Evolutionary conservation across 2,329 filamentous ascomycete species (phyloP).

Genomic region (Calonectria multiphialidica): DNA sequence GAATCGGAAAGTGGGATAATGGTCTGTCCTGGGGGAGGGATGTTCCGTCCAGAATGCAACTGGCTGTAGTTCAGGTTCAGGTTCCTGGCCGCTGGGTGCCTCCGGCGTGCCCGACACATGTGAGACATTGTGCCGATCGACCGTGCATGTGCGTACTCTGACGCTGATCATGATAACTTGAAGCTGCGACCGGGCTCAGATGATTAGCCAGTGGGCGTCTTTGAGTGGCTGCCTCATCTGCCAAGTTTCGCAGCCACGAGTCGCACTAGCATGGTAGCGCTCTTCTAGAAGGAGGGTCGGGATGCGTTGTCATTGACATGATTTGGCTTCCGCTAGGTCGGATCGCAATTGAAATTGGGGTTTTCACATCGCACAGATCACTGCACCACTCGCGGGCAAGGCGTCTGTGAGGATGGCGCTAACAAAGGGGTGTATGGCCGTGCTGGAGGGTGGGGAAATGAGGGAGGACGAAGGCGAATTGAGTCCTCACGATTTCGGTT

Average conservation of each 20-base stretch:
- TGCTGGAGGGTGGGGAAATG: not conserved
- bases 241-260: not conserved
- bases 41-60: not conserved
- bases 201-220: not conserved
- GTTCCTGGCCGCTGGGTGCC: not conserved
- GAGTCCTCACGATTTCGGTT: not conserved
- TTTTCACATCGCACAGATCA: not conserved
- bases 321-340: not conserved
- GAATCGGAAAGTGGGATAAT: not conserved
- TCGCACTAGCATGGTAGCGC: not conserved
- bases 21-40: not conserved
- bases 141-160: not conserved
- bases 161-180: not conserved
- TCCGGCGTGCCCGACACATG: not conserved
- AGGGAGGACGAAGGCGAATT: not conserved
- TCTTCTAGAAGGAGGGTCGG: not conserved
- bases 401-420: not conserved
- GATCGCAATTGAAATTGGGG: conserved; percentile 1
- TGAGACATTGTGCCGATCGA: not conserved
- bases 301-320: not conserved
- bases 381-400: not conserved
- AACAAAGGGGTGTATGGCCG: not conserved
- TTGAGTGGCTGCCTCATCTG: not conserved
- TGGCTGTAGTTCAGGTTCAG: not conserved
- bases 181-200: not conserved